phyloP scores from a whole-genome alignment of 495 filamentous ascomycete species.

The Entonaema liquescens region DNA sequence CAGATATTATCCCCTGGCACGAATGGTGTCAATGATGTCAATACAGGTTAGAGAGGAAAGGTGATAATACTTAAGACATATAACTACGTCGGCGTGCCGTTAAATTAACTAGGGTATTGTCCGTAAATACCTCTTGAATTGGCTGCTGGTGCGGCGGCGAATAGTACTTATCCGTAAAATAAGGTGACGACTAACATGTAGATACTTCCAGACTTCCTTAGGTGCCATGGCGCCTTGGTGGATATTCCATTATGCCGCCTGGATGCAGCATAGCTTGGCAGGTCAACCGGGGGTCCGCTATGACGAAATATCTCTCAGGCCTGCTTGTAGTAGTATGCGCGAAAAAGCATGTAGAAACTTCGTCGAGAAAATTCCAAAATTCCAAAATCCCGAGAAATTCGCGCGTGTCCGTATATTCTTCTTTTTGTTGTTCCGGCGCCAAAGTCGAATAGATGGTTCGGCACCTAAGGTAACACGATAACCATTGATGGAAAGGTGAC shows the following conservation, averaged over 20 bases:
- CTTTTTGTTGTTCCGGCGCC: background rate
- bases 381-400: background rate
- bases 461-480: constrained; percentile 6
- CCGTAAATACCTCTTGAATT: background rate
- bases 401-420: constrained; percentile 11
- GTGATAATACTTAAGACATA: constrained; percentile 11
- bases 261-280: constrained; percentile 31
- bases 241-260: constrained; percentile 4
- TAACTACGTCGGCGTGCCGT: background rate
- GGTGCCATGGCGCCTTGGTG: background rate
- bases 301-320: constrained; percentile 30
- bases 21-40: constrained; percentile 23
- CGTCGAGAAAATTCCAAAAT: background rate
- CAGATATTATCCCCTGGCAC: background rate
- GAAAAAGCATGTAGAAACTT: background rate
- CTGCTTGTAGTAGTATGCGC: background rate
- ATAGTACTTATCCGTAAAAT: background rate
- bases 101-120: background rate
- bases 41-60: constrained; percentile 6
- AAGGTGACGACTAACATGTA: no score
- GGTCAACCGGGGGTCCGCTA: constrained; percentile 20
- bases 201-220: background rate
- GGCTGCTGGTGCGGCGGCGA: background rate
- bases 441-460: background rate
- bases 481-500: constrained; percentile 21